Percentiles rank a stretch among this genome's conserved stretches.
Evolutionary conservation across 768 basidiomycete genomes (phyloP).

Genomic region (Mycena rosella): DNA sequence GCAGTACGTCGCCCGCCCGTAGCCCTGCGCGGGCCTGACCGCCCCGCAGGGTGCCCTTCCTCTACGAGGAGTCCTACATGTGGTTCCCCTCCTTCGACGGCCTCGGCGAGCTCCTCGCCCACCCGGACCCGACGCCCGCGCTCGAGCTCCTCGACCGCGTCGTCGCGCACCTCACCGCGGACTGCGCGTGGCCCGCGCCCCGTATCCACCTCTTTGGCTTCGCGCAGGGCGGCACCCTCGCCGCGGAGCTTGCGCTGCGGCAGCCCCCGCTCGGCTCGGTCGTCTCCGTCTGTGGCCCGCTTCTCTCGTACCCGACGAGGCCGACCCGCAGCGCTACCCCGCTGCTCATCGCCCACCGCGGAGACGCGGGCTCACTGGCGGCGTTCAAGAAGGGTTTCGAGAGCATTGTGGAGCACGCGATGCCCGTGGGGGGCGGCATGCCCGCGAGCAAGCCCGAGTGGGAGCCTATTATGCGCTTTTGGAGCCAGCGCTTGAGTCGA

Average conservation of each 20-base stretch:
- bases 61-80: constrained; percentile 84
- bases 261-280: constrained; percentile 80
- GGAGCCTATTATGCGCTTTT: constrained; percentile 89
- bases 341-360: constrained; percentile 69
- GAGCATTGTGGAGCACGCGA: constrained; percentile 61
- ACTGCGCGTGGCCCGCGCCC: constrained; percentile 74
- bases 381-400: constrained; percentile 74
- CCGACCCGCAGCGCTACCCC: constrained; percentile 68
- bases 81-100: constrained; percentile 89
- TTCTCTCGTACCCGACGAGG: constrained; percentile 83
- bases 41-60: constrained; percentile 74
- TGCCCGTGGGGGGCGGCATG: constrained; percentile 71
- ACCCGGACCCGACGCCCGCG: constrained; percentile 80
- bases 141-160: constrained; percentile 67
- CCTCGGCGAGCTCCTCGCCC: constrained; percentile 77
- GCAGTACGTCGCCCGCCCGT: constrained; percentile 37
- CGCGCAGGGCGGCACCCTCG: constrained; percentile 87
- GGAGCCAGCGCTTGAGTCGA: constrained; percentile 75
- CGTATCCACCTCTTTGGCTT: constrained; percentile 92
- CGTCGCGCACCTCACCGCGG: constrained; percentile 66
- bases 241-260: constrained; percentile 71
- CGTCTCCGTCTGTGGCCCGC: constrained; percentile 76
- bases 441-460: constrained; percentile 82
- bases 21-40: constrained; percentile 9
- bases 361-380: constrained; percentile 46